Evolutionary conservation across 805 yeast genomes (phyloP).

Genomic region (Barnettozyma siamensis): DNA sequence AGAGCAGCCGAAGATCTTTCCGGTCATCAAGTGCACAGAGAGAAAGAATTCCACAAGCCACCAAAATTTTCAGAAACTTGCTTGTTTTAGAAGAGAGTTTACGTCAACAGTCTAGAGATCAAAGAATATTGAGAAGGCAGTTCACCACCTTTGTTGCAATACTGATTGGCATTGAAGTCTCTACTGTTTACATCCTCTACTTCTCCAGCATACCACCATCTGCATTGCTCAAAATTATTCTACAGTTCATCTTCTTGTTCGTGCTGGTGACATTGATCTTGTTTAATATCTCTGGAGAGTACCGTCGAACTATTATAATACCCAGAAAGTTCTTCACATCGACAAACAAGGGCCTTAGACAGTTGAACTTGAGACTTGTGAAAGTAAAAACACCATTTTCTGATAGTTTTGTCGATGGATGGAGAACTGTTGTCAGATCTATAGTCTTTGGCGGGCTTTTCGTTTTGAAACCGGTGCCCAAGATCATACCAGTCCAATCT

Average conservation of each 20-base stretch:
- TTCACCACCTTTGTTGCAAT: slow-evolving; percentile 35
- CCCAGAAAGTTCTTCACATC: slow-evolving; percentile 74
- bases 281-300: slow-evolving; percentile 86
- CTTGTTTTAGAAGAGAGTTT: slow-evolving; percentile 81
- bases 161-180: slow-evolving; percentile 35
- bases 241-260: slow-evolving; percentile 54
- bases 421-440: slow-evolving; percentile 25
- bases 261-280: slow-evolving; percentile 62
- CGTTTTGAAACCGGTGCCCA: slow-evolving; percentile 12
- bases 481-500: slow-evolving; percentile 8
- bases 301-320: slow-evolving; percentile 72
- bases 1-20: slow-evolving; percentile 17
- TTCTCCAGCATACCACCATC: slow-evolving; percentile 34
- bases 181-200: slow-evolving; percentile 35
- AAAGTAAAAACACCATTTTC: slow-evolving; percentile 42
- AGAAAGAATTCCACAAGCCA: slow-evolving; percentile 41
- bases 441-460: slow-evolving; percentile 16
- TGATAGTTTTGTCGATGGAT: slow-evolving; percentile 31
- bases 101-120: slow-evolving; percentile 73
- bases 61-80: slow-evolving; percentile 75
- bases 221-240: slow-evolving; percentile 32
- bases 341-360: slow-evolving; percentile 87
- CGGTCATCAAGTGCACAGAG: slow-evolving; percentile 21
- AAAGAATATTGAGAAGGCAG: slow-evolving; percentile 51
- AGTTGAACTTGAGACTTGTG: slow-evolving; percentile 72